Percentiles rank a stretch among this genome's conserved stretches.
phyloP scores from a whole-genome alignment of 2,329 filamentous ascomycete species.

The Trichoderma sp. region DNA sequence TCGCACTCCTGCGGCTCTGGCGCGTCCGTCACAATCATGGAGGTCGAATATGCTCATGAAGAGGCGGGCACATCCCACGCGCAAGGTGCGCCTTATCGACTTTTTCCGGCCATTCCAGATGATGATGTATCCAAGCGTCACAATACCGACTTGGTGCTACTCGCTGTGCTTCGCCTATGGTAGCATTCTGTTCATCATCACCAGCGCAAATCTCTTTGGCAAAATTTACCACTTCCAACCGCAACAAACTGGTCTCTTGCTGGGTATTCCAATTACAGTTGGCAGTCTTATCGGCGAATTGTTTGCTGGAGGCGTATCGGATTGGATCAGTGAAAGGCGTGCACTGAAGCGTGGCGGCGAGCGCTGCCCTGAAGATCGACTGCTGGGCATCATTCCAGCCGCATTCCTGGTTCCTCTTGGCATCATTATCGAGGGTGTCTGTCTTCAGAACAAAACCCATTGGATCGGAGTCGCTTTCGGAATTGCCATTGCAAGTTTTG shows the following conservation, averaged over 20 bases:
- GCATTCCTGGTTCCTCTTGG: neutral
- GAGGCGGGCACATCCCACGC: conserved; percentile 14
- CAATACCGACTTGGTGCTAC: conserved; percentile 4
- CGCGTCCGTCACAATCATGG: conserved; percentile 6
- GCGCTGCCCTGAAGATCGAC: conserved; percentile 10
- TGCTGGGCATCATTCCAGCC: neutral
- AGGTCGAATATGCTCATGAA: conserved; percentile 15
- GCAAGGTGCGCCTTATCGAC: neutral
- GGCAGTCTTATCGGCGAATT: conserved; percentile 9
- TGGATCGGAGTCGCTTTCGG: conserved; percentile 15
- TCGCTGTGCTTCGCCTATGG: conserved; percentile 10
- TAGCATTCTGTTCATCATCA: conserved; percentile 12
- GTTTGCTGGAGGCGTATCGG: conserved; percentile 13
- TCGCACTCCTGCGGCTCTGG: conserved; percentile 4
- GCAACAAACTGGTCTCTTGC: neutral
- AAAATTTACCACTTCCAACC: conserved; percentile 10
- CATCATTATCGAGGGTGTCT: conserved; percentile 10
- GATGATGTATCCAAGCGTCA: conserved; percentile 9
- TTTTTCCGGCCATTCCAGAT: conserved; percentile 9
- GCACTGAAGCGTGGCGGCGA: conserved; percentile 1
- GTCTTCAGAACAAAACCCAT: conserved; percentile 8
- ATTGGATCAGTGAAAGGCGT: conserved; percentile 13
- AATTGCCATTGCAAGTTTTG: conserved; percentile 10
- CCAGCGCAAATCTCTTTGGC: conserved; percentile 11
- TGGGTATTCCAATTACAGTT: conserved; percentile 13